These are phyloP conservation scores for Mariannaea elegans DNA, from an alignment of 2,329 filamentous ascomycete genomes.

Conservation along the genomic window DNA sequence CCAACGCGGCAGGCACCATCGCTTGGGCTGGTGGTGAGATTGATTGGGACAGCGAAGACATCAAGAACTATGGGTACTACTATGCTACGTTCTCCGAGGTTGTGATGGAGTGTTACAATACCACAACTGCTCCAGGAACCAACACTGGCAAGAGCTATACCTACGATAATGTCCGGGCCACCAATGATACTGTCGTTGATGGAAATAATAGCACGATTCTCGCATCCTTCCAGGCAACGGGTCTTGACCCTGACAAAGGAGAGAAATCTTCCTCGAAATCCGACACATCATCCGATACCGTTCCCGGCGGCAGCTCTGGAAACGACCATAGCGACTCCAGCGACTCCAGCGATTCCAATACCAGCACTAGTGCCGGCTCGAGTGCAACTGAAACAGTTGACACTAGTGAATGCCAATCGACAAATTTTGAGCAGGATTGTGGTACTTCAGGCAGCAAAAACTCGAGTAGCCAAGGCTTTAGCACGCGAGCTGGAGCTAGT, in stretches of 20 bases:
- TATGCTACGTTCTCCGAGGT: slow-evolving; percentile 83
- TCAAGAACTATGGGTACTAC: slow-evolving; percentile 87
- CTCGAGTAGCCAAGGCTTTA: slow-evolving; percentile 39
- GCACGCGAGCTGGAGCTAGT: neutral
- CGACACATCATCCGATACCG: no score
- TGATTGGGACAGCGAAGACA: slow-evolving; percentile 81
- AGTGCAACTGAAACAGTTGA: slow-evolving; percentile 30
- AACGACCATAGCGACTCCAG: slow-evolving; percentile 13
- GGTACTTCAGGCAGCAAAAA: slow-evolving; percentile 37
- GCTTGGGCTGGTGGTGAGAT: slow-evolving; percentile 92
- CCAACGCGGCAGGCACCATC: slow-evolving; percentile 85
- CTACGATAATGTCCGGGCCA: slow-evolving; percentile 70
- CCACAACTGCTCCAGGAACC: slow-evolving; percentile 67
- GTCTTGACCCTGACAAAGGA: slow-evolving; percentile 72
- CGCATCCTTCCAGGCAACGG: slow-evolving; percentile 80
- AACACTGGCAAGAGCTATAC: slow-evolving; percentile 78
- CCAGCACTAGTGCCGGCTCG: slow-evolving; percentile 36
- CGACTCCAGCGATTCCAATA: slow-evolving; percentile 25
- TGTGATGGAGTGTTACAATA: slow-evolving; percentile 83
- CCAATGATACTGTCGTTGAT: slow-evolving; percentile 81
- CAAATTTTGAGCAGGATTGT: slow-evolving; percentile 54
- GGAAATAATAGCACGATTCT: slow-evolving; percentile 79
- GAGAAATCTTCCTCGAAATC: slow-evolving; percentile 35
- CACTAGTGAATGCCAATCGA: slow-evolving; percentile 46
- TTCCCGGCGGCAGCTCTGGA: slow-evolving; percentile 30